Evolutionary conservation across 2,329 filamentous ascomycete genomes (phyloP).

Genomic region (Spiromastix sp.): DNA sequence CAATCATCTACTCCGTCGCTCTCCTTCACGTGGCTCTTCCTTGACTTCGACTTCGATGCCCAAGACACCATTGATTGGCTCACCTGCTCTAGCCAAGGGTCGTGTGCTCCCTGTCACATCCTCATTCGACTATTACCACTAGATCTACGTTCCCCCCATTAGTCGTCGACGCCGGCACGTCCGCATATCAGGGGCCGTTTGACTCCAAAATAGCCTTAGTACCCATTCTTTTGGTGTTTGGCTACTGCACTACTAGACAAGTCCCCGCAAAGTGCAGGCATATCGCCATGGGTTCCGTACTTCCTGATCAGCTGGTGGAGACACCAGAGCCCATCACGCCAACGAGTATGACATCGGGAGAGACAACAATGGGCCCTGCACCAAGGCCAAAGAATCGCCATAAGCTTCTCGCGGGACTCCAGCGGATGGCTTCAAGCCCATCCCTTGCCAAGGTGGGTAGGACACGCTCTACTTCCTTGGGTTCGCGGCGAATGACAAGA

Average conservation of each 20-base stretch:
- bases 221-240: too few species aligned
- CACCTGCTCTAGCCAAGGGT: too few species aligned
- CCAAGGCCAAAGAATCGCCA: conserved; percentile 58
- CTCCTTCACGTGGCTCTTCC: too few species aligned
- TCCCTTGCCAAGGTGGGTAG: conserved; percentile 57
- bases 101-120: too few species aligned
- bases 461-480: conserved; percentile 47
- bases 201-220: background rate
- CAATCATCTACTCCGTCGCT: too few species aligned
- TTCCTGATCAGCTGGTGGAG: conserved; percentile 20
- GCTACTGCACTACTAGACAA: too few species aligned
- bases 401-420: conserved; percentile 61
- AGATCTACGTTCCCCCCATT: too few species aligned
- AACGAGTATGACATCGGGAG: conserved; percentile 24
- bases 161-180: too few species aligned
- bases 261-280: too few species aligned
- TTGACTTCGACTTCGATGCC: too few species aligned
- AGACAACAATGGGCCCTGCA: conserved; percentile 30
- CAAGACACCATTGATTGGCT: too few species aligned
- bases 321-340: conserved; percentile 25
- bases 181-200: background rate
- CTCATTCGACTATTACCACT: too few species aligned
- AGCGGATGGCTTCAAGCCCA: conserved; percentile 72
- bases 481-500: conserved; percentile 53
- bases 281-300: conserved; percentile 18